Base-by-base conservation (phyloP, 108 stramenopile genomes). In the Chaetoceros tenuissimus region DNA sequence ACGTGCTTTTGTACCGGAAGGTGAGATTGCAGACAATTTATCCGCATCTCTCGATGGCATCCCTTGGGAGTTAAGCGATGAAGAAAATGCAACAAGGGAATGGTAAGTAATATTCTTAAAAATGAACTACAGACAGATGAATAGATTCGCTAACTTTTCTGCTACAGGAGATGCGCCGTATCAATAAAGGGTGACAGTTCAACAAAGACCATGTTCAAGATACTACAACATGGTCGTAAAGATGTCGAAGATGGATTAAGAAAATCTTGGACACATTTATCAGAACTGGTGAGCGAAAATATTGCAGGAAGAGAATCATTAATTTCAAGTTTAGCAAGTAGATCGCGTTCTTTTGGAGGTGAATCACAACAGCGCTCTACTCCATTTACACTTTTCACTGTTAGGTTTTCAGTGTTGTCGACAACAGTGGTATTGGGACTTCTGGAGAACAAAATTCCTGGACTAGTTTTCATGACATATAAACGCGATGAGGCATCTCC, bases 361-460 rank as follows among this genome's bases (percentile, higher is more conserved):
- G 34, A 34, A 27, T 40, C 52, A 66, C 29, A 73, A 61, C 31
- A 5, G 13, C 57, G 67, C 48, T 45, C 73, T 10, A 63, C 71
- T 1, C 78, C 84, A 0, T 84, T 74, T 54, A 68, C 80, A 5
- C 55, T 83, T 1, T 85, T 85, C 63, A 81, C 78, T 28, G 69
- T 83, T 3, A 56, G 72, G 51, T 86, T 86, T 58, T 79, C 89
- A 3, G 83, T 83, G 5, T 46, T 69, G 43, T 84, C 89, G 7
- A 87, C 89, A 2, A 78, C 74, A 57, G 83, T 82, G 29, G 85
- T 80, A 1, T 62, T 91, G 55, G 77, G 85, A 34, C 87, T 87
- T 58, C 40, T 91, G n/a, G 89, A 91, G 59, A 78, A 76, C 50
- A 63, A 83, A 24, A 62, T 91, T 1, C 81, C 82, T 24, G 89